phyloP scores from a whole-genome alignment of 176 grass and related monocot genomes.

The Luzula sylvatica region DNA sequence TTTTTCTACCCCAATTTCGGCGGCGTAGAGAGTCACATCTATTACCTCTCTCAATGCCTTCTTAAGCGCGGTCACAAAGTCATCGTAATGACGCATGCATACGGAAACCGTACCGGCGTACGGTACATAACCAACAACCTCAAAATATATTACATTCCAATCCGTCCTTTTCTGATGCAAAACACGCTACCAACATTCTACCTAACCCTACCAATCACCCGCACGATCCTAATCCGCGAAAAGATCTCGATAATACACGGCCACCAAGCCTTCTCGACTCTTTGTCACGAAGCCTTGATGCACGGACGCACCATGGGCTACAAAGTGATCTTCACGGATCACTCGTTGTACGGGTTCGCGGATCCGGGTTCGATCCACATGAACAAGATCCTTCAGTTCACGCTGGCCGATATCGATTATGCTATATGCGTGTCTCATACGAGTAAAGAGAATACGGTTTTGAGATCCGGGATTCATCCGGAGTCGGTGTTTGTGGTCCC shows the following conservation, averaged over 20 bases:
- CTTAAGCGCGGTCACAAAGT: slow-evolving; percentile 96
- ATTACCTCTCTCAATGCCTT: slow-evolving; percentile 82
- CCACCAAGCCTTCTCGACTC: slow-evolving; percentile 91
- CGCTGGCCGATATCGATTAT: slow-evolving; percentile 83
- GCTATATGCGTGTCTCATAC: slow-evolving; percentile 96
- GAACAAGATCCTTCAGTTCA: slow-evolving; percentile 98
- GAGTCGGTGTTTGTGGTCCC: slow-evolving; percentile 84
- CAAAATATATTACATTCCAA: slow-evolving; percentile 94
- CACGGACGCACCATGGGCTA: slow-evolving; percentile 94
- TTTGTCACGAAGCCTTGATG: slow-evolving; percentile 86
- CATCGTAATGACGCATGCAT: slow-evolving; percentile 91
- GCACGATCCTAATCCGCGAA: slow-evolving; percentile 74
- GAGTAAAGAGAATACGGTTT: slow-evolving; percentile 93
- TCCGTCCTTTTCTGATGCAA: slow-evolving; percentile 89
- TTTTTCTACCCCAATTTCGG: slow-evolving; percentile 98
- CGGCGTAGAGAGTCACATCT: slow-evolving; percentile 91
- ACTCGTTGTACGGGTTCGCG: slow-evolving; percentile 92
- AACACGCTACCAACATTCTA: slow-evolving; percentile 86
- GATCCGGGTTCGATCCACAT: slow-evolving; percentile 96
- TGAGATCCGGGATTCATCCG: slow-evolving; percentile 79
- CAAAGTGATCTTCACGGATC: slow-evolving; percentile 89
- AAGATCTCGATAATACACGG: slow-evolving; percentile 91
- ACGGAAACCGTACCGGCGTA: slow-evolving; percentile 81
- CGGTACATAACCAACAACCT: slow-evolving; percentile 77
- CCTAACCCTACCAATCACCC: slow-evolving; percentile 66